Conservation (phyloP, 306 rosid species). For the Prunus mira region DNA sequence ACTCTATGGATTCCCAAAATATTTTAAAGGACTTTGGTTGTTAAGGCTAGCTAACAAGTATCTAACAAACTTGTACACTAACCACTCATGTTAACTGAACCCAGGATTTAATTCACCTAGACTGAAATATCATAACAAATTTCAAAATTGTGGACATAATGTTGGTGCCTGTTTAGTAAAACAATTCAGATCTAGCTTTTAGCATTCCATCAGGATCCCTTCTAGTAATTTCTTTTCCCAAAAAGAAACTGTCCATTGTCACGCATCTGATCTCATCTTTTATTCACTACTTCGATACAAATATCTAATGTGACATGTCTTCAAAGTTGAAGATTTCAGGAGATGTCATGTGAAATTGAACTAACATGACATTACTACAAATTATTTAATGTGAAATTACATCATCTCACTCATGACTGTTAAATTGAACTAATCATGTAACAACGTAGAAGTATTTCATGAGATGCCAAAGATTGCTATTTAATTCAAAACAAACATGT, state of each 20-base stretch:
- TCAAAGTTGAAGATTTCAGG: slow-evolving; percentile 3
- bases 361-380: background rate
- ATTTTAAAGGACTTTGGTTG: background rate
- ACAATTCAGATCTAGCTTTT: background rate
- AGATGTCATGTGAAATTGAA: background rate
- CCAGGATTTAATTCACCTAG: background rate
- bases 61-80: background rate
- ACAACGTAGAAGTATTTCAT: slow-evolving; percentile 14
- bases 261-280: background rate
- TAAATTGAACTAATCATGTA: background rate
- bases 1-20: background rate
- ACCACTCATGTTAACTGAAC: background rate
- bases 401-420: slow-evolving; percentile 20
- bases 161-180: background rate
- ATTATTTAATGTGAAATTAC: slow-evolving; percentile 12
- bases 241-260: background rate
- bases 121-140: background rate
- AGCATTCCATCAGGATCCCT: slow-evolving; percentile 3
- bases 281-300: background rate
- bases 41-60: background rate
- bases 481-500: slow-evolving; percentile 21
- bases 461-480: slow-evolving; percentile 14
- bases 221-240: background rate
- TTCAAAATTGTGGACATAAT: too few relatives aligned
- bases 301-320: slow-evolving; percentile 13